phyloP scores from a whole-genome alignment of 1,139 yeast genomes.

The Hanseniaspora gamundiae region DNA sequence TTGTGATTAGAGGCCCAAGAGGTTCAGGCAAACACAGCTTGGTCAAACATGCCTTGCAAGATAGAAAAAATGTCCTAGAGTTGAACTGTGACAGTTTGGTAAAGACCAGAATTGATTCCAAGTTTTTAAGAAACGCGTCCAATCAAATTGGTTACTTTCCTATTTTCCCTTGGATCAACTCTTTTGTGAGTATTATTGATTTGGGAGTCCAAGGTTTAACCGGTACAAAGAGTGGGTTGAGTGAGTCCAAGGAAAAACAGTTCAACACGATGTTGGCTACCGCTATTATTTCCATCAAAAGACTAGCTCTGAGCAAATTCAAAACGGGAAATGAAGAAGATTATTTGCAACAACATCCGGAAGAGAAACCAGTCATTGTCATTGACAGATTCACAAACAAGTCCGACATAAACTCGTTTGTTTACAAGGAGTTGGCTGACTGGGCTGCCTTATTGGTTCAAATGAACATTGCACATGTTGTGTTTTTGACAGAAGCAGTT shows the following conservation, averaged over 20 bases:
- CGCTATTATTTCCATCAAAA: constrained; percentile 59
- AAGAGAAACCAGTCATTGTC: constrained; percentile 75
- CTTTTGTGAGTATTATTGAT: constrained; percentile 68
- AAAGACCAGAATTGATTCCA: constrained; percentile 63
- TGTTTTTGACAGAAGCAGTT: constrained; percentile 75
- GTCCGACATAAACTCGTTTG: constrained; percentile 51
- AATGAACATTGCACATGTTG: constrained; percentile 78
- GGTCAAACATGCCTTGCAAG: constrained; percentile 55
- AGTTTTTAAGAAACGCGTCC: constrained; percentile 57
- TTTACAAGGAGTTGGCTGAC: constrained; percentile 69
- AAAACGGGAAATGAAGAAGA: constrained; percentile 55
- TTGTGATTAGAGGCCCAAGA: constrained; percentile 81
- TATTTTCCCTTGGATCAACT: constrained; percentile 83
- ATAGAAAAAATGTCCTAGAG: constrained; percentile 46
- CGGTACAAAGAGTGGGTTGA: constrained; percentile 86
- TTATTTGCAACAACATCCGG: constrained; percentile 77
- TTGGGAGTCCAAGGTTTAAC: constrained; percentile 81
- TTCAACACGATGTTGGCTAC: constrained; percentile 70
- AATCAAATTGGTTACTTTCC: constrained; percentile 83
- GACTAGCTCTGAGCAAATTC: constrained; percentile 45
- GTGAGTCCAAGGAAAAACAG: constrained; percentile 78
- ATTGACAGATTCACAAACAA: constrained; percentile 59
- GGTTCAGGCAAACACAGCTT: constrained; percentile 87
- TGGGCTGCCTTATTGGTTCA: constrained; percentile 78
- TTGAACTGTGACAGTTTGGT: constrained; percentile 70